Evolutionary conservation across 257 asterid genomes (phyloP).

Genomic region (Verbascum thapsus): DNA sequence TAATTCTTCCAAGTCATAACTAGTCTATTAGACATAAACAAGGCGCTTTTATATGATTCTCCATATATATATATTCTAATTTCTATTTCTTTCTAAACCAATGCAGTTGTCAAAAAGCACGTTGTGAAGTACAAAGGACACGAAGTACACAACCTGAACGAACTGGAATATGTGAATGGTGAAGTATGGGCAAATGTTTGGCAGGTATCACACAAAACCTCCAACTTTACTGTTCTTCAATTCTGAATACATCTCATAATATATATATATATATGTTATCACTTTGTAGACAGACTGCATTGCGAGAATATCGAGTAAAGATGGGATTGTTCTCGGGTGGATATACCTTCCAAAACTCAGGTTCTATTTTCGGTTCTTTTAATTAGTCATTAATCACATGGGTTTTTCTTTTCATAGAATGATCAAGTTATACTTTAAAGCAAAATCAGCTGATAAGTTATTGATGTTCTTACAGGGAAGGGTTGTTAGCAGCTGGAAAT

Average conservation of each 20-base stretch:
- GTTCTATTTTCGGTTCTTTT: constrained; percentile 36
- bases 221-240: background rate
- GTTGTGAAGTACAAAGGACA: constrained; percentile 68
- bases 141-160: constrained; percentile 81
- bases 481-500: constrained; percentile 49
- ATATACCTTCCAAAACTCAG: constrained; percentile 74
- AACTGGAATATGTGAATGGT: constrained; percentile 81
- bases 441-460: constrained; percentile 20
- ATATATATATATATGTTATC: background rate
- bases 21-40: too few relatives aligned
- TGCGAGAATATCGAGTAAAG: constrained; percentile 73
- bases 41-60: constrained; percentile 1
- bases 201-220: constrained; percentile 45
- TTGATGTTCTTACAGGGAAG: constrained; percentile 49
- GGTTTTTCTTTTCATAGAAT: background rate
- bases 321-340: constrained; percentile 80
- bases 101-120: constrained; percentile 61
- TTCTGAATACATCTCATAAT: background rate
- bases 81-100: constrained; percentile 14
- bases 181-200: constrained; percentile 97
- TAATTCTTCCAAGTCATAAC: too few relatives aligned
- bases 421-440: background rate
- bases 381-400: background rate
- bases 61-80: background rate
- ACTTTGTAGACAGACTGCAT: constrained; percentile 86